phyloP scores from a whole-genome alignment of 2,329 filamentous ascomycete species.

The Epichloe brachyelytri region DNA sequence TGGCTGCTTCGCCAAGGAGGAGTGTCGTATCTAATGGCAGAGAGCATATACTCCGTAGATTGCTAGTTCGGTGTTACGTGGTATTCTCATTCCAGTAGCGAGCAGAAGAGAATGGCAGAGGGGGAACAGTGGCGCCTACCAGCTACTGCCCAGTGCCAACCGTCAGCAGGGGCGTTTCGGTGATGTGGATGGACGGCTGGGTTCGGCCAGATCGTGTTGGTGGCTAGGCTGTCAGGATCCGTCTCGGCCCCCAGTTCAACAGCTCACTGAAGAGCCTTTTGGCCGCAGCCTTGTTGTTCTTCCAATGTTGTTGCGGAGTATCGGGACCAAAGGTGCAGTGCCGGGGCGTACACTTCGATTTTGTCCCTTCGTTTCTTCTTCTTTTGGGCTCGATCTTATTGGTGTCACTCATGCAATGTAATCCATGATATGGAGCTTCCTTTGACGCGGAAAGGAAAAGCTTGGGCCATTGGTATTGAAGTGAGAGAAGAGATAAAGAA shows the following conservation, averaged over 20 bases:
- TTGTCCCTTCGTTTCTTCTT: not conserved
- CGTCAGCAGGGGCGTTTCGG: not conserved
- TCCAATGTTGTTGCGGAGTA: not conserved
- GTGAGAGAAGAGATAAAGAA: not conserved
- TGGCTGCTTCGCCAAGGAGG: too few species aligned
- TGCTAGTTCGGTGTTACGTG: too few species aligned
- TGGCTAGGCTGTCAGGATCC: not conserved
- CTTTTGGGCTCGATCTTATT: not conserved
- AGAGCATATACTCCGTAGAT: too few species aligned
- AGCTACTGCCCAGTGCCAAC: not conserved
- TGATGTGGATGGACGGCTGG: not conserved
- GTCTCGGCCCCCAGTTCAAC: not conserved
- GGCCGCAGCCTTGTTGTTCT: conserved; percentile 1
- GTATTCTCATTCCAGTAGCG: not conserved
- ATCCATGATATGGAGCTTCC: not conserved
- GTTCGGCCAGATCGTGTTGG: not conserved
- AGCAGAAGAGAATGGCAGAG: not conserved
- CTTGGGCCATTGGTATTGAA: not conserved
- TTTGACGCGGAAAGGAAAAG: not conserved
- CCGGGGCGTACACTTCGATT: not conserved
- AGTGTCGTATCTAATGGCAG: too few species aligned
- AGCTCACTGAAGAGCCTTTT: not conserved
- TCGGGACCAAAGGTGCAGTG: not conserved
- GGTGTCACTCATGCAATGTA: not conserved
- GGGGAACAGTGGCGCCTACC: not conserved